A percentile compares a stretch with the other conserved stretches of the same genome.
Conservation (phyloP, 108 stramenopile genomes). For the Cyclotella choctawhatcheeana region DNA sequence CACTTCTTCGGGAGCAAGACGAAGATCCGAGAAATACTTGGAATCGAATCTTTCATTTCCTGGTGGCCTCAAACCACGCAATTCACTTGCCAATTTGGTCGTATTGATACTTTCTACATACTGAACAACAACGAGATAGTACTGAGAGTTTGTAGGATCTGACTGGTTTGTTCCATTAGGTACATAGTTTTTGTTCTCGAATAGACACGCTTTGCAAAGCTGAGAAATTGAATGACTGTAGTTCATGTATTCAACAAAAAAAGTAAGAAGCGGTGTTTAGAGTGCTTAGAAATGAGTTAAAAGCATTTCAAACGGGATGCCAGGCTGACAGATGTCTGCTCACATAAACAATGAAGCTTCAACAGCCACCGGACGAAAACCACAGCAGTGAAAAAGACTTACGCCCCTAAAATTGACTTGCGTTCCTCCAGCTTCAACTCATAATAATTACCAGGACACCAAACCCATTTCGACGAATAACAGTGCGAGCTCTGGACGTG, state of each 20-base stretch:
- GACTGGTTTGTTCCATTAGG: conserved; percentile 13
- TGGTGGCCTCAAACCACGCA: conserved; percentile 64
- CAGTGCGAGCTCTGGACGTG: conserved; percentile 49
- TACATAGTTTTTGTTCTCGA: conserved; percentile 80
- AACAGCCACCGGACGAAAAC: too few species aligned
- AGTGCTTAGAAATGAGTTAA: background rate
- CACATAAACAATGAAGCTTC: too few species aligned
- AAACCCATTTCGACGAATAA: conserved; percentile 65
- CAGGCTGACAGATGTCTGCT: too few species aligned
- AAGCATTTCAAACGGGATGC: background rate
- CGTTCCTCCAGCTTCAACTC: conserved; percentile 63
- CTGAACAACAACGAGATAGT: conserved; percentile 81
- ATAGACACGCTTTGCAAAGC: conserved; percentile 78
- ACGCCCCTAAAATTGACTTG: conserved; percentile 53
- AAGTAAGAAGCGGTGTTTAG: background rate
- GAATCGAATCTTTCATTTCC: conserved; percentile 43
- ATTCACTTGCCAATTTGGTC: conserved; percentile 62
- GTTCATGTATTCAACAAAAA: background rate
- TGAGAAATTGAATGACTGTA: conserved; percentile 39
- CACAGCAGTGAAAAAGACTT: background rate
- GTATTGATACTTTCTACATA: conserved; percentile 75
- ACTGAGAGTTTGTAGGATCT: conserved; percentile 62
- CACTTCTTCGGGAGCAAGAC: conserved; percentile 68
- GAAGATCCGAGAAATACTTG: conserved; percentile 65
- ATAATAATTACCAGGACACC: conserved; percentile 75